Base-by-base conservation (phyloP, 495 filamentous ascomycete genomes). In the Talaromyces thailandensis region DNA sequence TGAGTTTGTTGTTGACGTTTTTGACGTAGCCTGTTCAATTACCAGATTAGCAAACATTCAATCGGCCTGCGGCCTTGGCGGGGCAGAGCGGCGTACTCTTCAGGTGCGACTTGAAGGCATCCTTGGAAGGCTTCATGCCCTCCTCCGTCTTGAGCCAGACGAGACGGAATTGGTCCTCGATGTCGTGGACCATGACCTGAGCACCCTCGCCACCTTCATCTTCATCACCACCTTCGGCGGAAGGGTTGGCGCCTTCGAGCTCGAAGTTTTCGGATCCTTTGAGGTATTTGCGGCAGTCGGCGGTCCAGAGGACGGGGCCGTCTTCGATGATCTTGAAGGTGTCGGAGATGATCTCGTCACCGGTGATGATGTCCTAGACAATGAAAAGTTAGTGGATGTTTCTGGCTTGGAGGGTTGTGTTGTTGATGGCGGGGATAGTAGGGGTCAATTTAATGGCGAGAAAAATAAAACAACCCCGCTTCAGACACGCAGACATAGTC, bases 211-310 rank as follows among this genome's bases (percentile, higher is more conserved):
- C 73, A 62, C 70, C 70, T 61, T 93, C 93, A 24, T 93, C 92
- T 40, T 93, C 93, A 24, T 87, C 91, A 60, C 73, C 86, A 68
- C 87, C 94, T 80, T 98, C 94, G 64, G 94, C 92, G 63, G 94
- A 98, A 63, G 94, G 90, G 79, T 98, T 98, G 79, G 92, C 95
- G 75, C 94, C 94, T 71, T 86, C 96, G 70, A 98, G 92, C 86
- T 88, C 80, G 76, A 96, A 85, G 65, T 88, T 75, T 66, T 92
- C 89, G 55, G 73, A 82, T 63, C 86, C 90, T 75, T 87, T 81
- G 23, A 85, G 82, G 76, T 96, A 90, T 86, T 91, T 96, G 69
- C 81, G 81, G 79, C 94, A 96, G 76, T 98, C 88, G 67, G 85
- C 86, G 76, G 97, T 92, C 73, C 90, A 96, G 66, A 88, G 86